phyloP scores from a whole-genome alignment of 2,329 filamentous ascomycete genomes.

The Zymoseptoria tritici region DNA sequence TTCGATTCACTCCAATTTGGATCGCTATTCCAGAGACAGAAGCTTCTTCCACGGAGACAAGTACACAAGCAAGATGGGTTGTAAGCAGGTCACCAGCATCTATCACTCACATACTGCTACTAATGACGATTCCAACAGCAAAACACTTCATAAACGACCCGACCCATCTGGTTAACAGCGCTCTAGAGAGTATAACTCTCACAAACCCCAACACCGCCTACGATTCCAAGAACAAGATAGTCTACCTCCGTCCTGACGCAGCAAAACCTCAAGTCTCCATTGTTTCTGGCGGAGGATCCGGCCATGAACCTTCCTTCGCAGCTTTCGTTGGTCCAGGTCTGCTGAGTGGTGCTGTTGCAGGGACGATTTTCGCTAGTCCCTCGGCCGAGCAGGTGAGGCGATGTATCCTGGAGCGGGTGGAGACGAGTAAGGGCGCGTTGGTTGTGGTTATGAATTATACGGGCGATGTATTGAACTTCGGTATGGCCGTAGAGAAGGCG shows the following conservation, averaged over 20 bases:
- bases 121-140: conserved; percentile 13
- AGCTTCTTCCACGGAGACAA: too few species aligned
- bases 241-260: conserved; percentile 63
- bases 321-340: conserved; percentile 78
- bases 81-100: not conserved
- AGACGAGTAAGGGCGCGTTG: conserved; percentile 64
- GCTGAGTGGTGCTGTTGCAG: conserved; percentile 73
- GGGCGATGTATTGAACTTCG: conserved; percentile 73
- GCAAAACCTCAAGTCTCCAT: conserved; percentile 60
- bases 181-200: conserved; percentile 68
- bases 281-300: conserved; percentile 80
- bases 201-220: conserved; percentile 79
- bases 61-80: too few species aligned
- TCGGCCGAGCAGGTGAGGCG: conserved; percentile 73
- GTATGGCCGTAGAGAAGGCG: conserved; percentile 87
- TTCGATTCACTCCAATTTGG: too few species aligned
- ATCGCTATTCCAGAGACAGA: too few species aligned
- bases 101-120: not conserved
- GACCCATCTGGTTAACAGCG: conserved; percentile 66
- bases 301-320: conserved; percentile 83
- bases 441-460: conserved; percentile 82
- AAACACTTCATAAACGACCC: conserved; percentile 91
- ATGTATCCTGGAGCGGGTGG: conserved; percentile 66
- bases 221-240: conserved; percentile 71
- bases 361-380: conserved; percentile 79